Evolutionary conservation across 2,329 filamentous ascomycete species (phyloP).

Genomic region (Zymoseptoria tritici): DNA sequence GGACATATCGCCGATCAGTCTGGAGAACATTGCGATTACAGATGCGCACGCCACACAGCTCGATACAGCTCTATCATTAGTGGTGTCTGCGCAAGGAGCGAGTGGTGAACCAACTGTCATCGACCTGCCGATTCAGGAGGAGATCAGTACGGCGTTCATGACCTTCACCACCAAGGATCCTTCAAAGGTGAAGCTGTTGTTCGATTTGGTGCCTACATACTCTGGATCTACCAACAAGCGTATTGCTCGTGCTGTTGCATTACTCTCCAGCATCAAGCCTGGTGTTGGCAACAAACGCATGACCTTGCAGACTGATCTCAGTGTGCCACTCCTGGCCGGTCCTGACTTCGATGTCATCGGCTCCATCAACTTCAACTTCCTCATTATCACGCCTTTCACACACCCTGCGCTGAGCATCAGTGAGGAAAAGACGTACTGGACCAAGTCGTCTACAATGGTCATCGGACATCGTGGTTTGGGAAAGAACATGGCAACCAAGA

Average conservation of each 20-base stretch:
- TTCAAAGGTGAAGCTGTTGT: constrained; percentile 77
- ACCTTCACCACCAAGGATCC: constrained; percentile 75
- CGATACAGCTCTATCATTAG: constrained; percentile 86
- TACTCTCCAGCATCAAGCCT: constrained; percentile 79
- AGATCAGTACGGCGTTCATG: constrained; percentile 87
- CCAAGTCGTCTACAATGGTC: constrained; percentile 81
- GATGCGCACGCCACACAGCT: constrained; percentile 89
- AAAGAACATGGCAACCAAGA: constrained; percentile 77
- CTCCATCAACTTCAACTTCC: constrained; percentile 91
- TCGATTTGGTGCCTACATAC: constrained; percentile 94
- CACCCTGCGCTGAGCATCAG: constrained; percentile 92
- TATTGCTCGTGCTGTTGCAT: constrained; percentile 79
- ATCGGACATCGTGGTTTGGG: constrained; percentile 70
- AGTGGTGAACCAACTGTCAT: constrained; percentile 81
- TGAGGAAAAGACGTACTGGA: constrained; percentile 92
- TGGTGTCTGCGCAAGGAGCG: constrained; percentile 79
- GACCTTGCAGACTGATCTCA: constrained; percentile 84
- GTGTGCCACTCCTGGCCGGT: constrained; percentile 79
- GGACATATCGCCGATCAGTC: constrained; percentile 64
- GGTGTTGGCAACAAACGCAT: constrained; percentile 79
- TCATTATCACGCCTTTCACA: constrained; percentile 87
- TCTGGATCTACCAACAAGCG: constrained; percentile 72
- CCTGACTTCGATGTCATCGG: constrained; percentile 84
- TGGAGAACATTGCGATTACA: constrained; percentile 80
- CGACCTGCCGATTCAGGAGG: constrained; percentile 88